Conservation (phyloP, 208 protist species). For the Wallacemonas sp. region DNA sequence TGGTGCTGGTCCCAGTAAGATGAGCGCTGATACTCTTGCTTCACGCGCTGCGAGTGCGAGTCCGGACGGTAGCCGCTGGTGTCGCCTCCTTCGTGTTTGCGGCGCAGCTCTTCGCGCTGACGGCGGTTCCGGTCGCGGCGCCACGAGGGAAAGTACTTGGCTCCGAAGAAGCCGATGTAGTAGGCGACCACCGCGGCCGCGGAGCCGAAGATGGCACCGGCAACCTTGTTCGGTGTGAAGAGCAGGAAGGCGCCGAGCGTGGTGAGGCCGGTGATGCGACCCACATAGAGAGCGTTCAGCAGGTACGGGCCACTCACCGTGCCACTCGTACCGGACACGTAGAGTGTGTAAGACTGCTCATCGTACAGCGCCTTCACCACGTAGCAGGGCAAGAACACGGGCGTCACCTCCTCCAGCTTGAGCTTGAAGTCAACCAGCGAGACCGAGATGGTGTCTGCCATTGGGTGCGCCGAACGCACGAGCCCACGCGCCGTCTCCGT, state of each 20-base stretch:
- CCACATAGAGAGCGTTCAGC: slow-evolving; percentile 71
- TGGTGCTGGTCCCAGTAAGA: slow-evolving; percentile 82
- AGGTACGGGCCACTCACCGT: slow-evolving; percentile 73
- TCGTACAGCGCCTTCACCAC: slow-evolving; percentile 81
- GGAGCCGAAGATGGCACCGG: slow-evolving; percentile 49
- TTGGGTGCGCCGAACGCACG: slow-evolving; percentile 63
- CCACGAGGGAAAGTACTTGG: slow-evolving; percentile 48
- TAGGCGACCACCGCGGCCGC: slow-evolving; percentile 48
- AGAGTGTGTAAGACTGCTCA: slow-evolving; percentile 70
- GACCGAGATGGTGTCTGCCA: slow-evolving; percentile 46
- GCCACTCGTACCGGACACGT: slow-evolving; percentile 67
- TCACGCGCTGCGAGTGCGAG: slow-evolving; percentile 47
- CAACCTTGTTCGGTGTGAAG: slow-evolving; percentile 65
- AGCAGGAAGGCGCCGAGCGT: slow-evolving; percentile 29
- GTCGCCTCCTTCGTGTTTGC: slow-evolving; percentile 31
- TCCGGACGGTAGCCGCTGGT: slow-evolving; percentile 48
- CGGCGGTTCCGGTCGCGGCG: slow-evolving; percentile 51
- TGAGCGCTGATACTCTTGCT: slow-evolving; percentile 72
- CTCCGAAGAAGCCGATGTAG: slow-evolving; percentile 63
- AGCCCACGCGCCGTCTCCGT: slow-evolving; percentile 35
- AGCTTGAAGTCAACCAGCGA: slow-evolving; percentile 57
- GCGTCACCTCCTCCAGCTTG: slow-evolving; percentile 58
- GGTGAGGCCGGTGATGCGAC: slow-evolving; percentile 32
- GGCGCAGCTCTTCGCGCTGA: slow-evolving; percentile 39
- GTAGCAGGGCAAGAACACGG: slow-evolving; percentile 83